Percentiles rank a stretch among this genome's conserved stretches.
phyloP scores from a whole-genome alignment of 2,329 filamentous ascomycete genomes.

The Colletotrichum aenigma region DNA sequence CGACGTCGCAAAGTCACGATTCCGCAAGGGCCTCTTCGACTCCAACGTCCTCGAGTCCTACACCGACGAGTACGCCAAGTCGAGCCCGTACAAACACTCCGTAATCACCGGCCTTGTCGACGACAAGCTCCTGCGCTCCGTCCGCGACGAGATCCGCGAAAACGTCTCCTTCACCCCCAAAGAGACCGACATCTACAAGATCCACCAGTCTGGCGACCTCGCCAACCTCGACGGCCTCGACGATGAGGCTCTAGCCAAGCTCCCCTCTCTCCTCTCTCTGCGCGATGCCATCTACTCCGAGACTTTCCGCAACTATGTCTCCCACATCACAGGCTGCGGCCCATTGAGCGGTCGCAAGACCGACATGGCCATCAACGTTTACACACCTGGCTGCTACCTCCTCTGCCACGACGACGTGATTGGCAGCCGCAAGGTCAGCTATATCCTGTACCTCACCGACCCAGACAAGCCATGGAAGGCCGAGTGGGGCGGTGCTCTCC shows the following conservation, averaged over 20 bases:
- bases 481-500: conserved; percentile 90
- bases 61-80: conserved; percentile 65
- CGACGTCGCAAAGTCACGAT: conserved; percentile 60
- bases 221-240: conserved; percentile 96
- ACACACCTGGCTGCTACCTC: conserved; percentile 93
- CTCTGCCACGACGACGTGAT: conserved; percentile 99
- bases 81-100: conserved; percentile 84
- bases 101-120: conserved; percentile 85
- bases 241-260: conserved; percentile 79
- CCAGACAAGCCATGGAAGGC: conserved; percentile 89
- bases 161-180: conserved; percentile 97
- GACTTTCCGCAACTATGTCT: conserved; percentile 87
- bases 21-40: conserved; percentile 71
- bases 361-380: conserved; percentile 99
- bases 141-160: conserved; percentile 86
- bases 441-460: conserved; percentile 94
- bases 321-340: conserved; percentile 83
- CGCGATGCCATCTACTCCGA: conserved; percentile 94
- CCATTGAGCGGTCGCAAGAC: conserved; percentile 92
- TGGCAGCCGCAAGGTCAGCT: conserved; percentile 93
- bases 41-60: conserved; percentile 61
- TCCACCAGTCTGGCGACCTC: conserved; percentile 96
- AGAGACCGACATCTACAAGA: conserved; percentile 99
- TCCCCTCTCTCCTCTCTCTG: conserved; percentile 89
- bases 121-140: conserved; percentile 79